Evolutionary conservation across 1,284 basidiomycete species (phyloP).

Genomic region (Microstroma glucosiphilum): DNA sequence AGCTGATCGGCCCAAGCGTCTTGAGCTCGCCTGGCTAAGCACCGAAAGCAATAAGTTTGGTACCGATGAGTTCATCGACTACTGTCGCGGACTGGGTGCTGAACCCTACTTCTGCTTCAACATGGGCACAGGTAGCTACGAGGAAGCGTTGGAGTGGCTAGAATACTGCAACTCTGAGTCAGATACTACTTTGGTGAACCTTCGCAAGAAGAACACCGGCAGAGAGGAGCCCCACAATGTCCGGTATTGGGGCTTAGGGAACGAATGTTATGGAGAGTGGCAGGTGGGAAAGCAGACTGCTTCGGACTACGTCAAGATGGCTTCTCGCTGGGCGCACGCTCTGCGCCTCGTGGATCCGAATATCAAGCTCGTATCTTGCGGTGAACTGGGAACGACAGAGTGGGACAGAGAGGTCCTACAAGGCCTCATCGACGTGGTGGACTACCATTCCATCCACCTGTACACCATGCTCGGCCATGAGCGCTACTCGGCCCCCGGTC

Average conservation of each 20-base stretch:
- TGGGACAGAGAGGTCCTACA: constrained; percentile 53
- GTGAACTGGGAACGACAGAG: constrained; percentile 56
- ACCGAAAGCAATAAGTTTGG: constrained; percentile 65
- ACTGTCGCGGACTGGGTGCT: constrained; percentile 52
- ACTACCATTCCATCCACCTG: constrained; percentile 52
- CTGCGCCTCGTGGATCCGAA: constrained; percentile 60
- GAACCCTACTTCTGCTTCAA: constrained; percentile 64
- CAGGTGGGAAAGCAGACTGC: constrained; percentile 63
- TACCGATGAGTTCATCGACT: constrained; percentile 59
- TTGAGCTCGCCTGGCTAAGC: constrained; percentile 64
- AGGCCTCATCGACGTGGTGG: constrained; percentile 50
- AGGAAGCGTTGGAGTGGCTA: constrained; percentile 66
- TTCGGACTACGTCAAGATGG: constrained; percentile 60
- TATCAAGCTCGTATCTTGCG: constrained; percentile 61
- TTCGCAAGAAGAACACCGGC: constrained; percentile 59
- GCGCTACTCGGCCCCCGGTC: constrained; percentile 47
- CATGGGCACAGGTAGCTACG: constrained; percentile 65
- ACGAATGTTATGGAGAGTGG: constrained; percentile 61
- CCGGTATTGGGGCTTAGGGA: constrained; percentile 54
- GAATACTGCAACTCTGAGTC: constrained; percentile 62
- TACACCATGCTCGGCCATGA: constrained; percentile 37
- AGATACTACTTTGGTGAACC: constrained; percentile 61
- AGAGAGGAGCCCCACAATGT: constrained; percentile 60
- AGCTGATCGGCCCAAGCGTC: constrained; percentile 57
- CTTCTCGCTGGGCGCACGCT: constrained; percentile 63